These are phyloP conservation scores for Linnemannia exigua DNA, from an alignment of 192 early-diverging fungal species.

Conservation along the genomic window DNA sequence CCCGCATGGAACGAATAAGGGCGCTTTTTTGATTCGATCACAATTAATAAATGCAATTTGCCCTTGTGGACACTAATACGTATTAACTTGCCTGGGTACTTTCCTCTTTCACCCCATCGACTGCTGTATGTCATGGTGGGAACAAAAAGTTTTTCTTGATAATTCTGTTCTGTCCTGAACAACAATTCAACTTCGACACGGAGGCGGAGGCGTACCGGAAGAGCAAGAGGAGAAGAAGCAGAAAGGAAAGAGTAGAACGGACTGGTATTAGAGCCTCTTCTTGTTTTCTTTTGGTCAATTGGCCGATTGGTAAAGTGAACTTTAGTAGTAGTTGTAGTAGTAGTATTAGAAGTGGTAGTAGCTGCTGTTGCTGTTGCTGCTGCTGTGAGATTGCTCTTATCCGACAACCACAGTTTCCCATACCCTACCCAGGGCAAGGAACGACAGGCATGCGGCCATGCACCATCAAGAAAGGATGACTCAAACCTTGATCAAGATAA, in stretches of 20 bases:
- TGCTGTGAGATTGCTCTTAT: too few species aligned
- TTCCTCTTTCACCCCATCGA: neutral
- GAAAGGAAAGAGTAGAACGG: neutral
- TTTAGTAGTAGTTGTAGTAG: too few species aligned
- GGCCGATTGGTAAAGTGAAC: neutral
- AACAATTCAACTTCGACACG: neutral
- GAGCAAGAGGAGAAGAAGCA: neutral
- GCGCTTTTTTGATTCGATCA: neutral
- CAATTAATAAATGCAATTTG: neutral
- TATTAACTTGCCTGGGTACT: neutral
- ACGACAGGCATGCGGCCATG: neutral
- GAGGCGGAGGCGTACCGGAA: neutral
- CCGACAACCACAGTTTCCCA: too few species aligned
- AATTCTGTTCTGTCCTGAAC: neutral
- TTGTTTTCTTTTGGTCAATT: neutral
- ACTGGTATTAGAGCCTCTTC: neutral
- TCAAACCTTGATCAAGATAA: conserved; percentile 1
- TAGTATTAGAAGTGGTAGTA: too few species aligned
- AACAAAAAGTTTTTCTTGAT: neutral
- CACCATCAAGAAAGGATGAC: neutral
- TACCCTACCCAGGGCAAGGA: neutral
- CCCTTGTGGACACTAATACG: neutral
- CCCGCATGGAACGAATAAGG: neutral
- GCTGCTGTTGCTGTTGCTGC: too few species aligned
- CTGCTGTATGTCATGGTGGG: neutral